These are phyloP conservation scores for Acanthamoeba pearcei DNA, from an alignment of 208 protist genomes.

Conservation along the genomic window DNA sequence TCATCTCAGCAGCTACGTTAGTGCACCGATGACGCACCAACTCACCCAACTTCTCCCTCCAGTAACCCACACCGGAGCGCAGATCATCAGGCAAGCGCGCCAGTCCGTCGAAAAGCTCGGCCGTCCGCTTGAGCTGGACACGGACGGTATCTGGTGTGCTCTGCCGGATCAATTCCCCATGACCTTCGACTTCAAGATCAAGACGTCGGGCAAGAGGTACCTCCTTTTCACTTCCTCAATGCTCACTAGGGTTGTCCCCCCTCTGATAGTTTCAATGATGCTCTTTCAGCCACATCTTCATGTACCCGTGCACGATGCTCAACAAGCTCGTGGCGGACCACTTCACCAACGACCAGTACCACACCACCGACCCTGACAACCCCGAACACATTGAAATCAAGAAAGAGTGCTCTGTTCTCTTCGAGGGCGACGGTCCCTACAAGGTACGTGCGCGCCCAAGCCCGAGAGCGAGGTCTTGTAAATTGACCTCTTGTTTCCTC, in stretches of 20 bases:
- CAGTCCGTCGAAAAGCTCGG: constrained; percentile 98
- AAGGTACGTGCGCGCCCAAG: constrained; percentile 40
- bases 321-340: constrained; percentile 98
- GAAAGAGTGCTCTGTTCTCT: constrained; percentile 99
- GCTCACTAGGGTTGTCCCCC: not conserved
- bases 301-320: constrained; percentile 99
- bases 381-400: constrained; percentile 60
- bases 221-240: not conserved
- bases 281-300: constrained; percentile 81
- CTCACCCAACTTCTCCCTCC: not conserved
- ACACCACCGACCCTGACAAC: constrained; percentile 85
- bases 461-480: not conserved
- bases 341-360: constrained; percentile 99
- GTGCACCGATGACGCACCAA: too few species aligned
- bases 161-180: constrained; percentile 98
- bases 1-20: not conserved
- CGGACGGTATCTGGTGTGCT: constrained; percentile 99
- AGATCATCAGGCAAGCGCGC: constrained; percentile 99
- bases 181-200: constrained; percentile 94
- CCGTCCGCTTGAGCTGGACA: constrained; percentile 99
- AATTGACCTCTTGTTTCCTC: not conserved
- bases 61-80: constrained; percentile 98
- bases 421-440: constrained; percentile 99
- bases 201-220: constrained; percentile 84
- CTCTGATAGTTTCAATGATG: not conserved